A percentile compares a stretch with the other conserved stretches of the same genome.
Conservation (phyloP, 2,329 filamentous ascomycete species). For the Arthrobotrys iridis region DNA sequence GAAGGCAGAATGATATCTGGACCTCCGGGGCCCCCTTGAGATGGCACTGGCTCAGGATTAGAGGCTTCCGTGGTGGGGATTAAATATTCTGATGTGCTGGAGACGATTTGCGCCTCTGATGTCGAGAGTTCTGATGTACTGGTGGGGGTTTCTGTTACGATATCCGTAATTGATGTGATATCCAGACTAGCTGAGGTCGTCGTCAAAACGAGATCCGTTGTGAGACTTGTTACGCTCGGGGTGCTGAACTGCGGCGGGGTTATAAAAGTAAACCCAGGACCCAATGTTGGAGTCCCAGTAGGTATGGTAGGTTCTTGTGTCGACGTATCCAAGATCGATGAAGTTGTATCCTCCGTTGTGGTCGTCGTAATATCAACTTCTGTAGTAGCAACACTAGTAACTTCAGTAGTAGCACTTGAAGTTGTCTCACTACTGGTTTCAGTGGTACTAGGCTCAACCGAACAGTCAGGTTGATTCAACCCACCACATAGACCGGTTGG, state of each 20-base stretch:
- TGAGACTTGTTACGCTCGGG: too few relatives aligned
- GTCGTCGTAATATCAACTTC: slow-evolving; percentile 3
- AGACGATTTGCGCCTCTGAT: not conserved
- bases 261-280: slow-evolving; percentile 38
- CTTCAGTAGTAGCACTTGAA: not conserved
- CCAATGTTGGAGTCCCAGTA: slow-evolving; percentile 20
- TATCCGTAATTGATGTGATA: too few relatives aligned
- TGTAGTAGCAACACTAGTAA: not conserved
- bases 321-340: not conserved
- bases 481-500: slow-evolving; percentile 20
- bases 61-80: not conserved
- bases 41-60: not conserved
- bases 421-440: not conserved
- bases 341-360: not conserved
- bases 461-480: slow-evolving; percentile 31
- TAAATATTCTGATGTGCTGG: not conserved
- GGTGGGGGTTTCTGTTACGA: too few relatives aligned
- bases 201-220: not conserved
- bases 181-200: not conserved
- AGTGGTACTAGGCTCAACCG: not conserved
- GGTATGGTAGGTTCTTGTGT: not conserved
- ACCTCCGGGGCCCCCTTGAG: slow-evolving; percentile 9
- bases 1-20: slow-evolving; percentile 44
- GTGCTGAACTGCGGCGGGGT: not conserved
- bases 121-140: not conserved